phyloP scores from a whole-genome alignment of 31 red algal species.

The Odonthalia washingtoniensis region DNA sequence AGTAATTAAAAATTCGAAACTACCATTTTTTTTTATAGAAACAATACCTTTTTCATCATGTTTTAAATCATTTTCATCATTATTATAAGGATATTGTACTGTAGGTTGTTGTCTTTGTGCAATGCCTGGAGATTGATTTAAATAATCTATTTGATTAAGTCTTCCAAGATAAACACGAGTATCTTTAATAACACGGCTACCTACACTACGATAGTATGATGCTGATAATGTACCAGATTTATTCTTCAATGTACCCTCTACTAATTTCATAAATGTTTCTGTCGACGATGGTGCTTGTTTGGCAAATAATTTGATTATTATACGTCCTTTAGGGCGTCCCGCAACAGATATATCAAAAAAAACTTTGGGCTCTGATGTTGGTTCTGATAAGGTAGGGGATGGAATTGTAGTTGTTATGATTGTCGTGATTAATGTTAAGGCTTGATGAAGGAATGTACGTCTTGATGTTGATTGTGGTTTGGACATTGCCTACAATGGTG shows the following conservation, averaged over 20 bases:
- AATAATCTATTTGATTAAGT: constrained; percentile 60
- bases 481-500: no score
- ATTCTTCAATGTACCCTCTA: constrained; percentile 54
- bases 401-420: not conserved
- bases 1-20: constrained; percentile 62
- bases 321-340: constrained; percentile 70
- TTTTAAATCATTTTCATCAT: constrained; percentile 48
- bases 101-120: constrained; percentile 44
- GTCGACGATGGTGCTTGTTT: constrained; percentile 65
- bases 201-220: constrained; percentile 53
- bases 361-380: not conserved
- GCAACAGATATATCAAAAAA: constrained; percentile 64
- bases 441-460: no score
- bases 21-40: constrained; percentile 38
- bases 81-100: constrained; percentile 46
- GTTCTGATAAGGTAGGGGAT: not conserved
- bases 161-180: constrained; percentile 59
- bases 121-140: constrained; percentile 69
- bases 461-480: no score
- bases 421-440: no score
- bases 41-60: constrained; percentile 54
- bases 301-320: constrained; percentile 75
- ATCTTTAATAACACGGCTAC: constrained; percentile 31
- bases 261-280: constrained; percentile 69
- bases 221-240: constrained; percentile 56